phyloP scores from a whole-genome alignment of 2,329 filamentous ascomycete genomes.

The Eutypella sp. region DNA sequence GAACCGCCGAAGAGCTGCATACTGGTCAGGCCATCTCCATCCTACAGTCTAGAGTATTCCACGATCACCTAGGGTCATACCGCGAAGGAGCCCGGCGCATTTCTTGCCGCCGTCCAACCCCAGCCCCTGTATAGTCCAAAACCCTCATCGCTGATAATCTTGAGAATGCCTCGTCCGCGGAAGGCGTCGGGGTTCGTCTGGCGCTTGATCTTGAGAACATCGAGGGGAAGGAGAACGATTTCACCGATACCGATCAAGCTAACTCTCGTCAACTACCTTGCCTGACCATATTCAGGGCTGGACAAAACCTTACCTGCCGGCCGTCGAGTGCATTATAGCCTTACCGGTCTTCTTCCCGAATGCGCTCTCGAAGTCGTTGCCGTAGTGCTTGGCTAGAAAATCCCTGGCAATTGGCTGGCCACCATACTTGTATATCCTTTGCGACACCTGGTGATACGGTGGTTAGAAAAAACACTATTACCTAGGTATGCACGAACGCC shows the following conservation, averaged over 20 bases:
- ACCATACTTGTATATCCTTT: slow-evolving; percentile 98
- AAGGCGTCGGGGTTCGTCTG: slow-evolving; percentile 99
- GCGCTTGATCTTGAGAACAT: slow-evolving; percentile 98
- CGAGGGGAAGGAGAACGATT: slow-evolving; percentile 88
- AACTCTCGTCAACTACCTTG: slow-evolving; percentile 4
- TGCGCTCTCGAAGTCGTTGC: slow-evolving; percentile 74
- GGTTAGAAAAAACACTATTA: no score
- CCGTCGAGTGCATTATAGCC: slow-evolving; percentile 95
- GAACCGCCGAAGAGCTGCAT: slow-evolving; percentile 90
- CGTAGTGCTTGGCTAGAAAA: slow-evolving; percentile 76
- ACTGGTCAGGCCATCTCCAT: slow-evolving; percentile 8
- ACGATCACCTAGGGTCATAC: slow-evolving; percentile 49
- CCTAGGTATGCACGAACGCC: no score
- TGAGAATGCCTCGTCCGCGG: slow-evolving; percentile 83
- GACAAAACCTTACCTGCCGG: slow-evolving; percentile 62
- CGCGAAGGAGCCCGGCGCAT: slow-evolving; percentile 94
- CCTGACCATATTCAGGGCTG: not conserved
- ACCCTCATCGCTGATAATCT: slow-evolving; percentile 88
- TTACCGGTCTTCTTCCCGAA: slow-evolving; percentile 98
- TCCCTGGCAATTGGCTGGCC: slow-evolving; percentile 94
- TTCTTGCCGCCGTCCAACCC: slow-evolving; percentile 95
- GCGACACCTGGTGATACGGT: slow-evolving; percentile 60
- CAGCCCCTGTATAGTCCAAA: slow-evolving; percentile 94
- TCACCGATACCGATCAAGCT: slow-evolving; percentile 96
- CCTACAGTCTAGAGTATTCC: not conserved